Evolutionary conservation across 192 early-diverging fungal species (phyloP).

Genomic region (Coemansia sp.): DNA sequence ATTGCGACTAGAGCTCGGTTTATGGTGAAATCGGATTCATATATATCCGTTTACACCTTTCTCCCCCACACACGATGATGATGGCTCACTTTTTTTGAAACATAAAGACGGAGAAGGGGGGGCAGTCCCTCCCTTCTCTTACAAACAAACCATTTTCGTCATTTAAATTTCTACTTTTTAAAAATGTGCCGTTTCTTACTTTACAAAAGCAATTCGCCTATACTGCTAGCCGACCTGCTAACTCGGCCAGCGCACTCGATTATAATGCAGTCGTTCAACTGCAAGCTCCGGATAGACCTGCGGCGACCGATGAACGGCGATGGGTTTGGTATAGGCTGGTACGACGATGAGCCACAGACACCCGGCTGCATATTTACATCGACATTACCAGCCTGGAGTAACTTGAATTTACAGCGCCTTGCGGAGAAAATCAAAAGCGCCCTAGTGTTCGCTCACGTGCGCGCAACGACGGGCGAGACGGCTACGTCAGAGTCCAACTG

Average conservation of each 20-base stretch:
- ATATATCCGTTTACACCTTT: neutral
- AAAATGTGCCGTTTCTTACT: conserved; percentile 69
- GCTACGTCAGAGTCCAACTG: conserved; percentile 75
- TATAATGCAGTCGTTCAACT: conserved; percentile 80
- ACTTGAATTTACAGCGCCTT: conserved; percentile 70
- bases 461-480: conserved; percentile 72
- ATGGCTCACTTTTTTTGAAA: neutral
- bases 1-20: neutral
- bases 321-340: conserved; percentile 77
- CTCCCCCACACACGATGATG: neutral
- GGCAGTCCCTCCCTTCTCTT: neutral
- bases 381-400: conserved; percentile 81
- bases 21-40: neutral
- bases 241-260: conserved; percentile 77
- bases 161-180: neutral
- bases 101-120: neutral
- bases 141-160: no score
- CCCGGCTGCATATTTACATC: conserved; percentile 77
- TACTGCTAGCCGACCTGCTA: conserved; percentile 70
- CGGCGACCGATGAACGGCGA: conserved; percentile 73
- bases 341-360: conserved; percentile 66
- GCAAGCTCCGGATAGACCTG: conserved; percentile 64
- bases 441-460: conserved; percentile 78
- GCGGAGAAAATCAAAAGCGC: conserved; percentile 74
- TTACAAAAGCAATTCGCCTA: conserved; percentile 77